Base-by-base conservation (phyloP, 148 eudicot genomes). In the Polygonum maritimum region DNA sequence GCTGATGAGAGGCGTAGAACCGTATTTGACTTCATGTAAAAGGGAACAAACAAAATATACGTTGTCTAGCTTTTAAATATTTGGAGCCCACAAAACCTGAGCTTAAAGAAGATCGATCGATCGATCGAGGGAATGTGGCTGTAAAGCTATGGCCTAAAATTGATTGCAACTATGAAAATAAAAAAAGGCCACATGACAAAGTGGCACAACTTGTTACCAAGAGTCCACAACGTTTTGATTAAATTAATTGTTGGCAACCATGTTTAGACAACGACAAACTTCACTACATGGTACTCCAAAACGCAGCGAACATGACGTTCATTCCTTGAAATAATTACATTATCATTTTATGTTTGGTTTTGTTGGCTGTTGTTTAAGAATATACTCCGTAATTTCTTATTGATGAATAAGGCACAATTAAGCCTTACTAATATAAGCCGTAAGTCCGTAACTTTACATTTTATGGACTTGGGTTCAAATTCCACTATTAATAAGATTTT, bases 171-270 rank as follows among this genome's bases (percentile, higher is more conserved):
- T 67, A 67, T 67, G 44, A 44, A 44, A 6, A 26, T 26, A 8
- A 12, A 67, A 4, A 15, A 15, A 36, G 44, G 5, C 45, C 45
- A 67, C 71, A 67, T 35, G 44, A 67, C 44, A 67, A 67, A 67
- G 71, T 67, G 71, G 71, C 45, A 67, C 71, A 36, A 67, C 71
- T 36, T 67, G 71, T 67, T 22, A 36, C 71, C 71, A 67, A 35
- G 41, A 35, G 71, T 67, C 44, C 44, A 67, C 44, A 67, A 67
- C 11, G 71, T 62, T 67, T 67, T 35, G 45, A 67, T 36, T 67
- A 63, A 33, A 63, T 19, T 26, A 26, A 26, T 35, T 31, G 2
- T 33, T 31, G 12, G 40, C 40, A 63, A 67, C 44, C 45, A 19
- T 67, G 10, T 3, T 16, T 67, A 67, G 44, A 67, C 36, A 16